phyloP scores from a whole-genome alignment of 2,329 filamentous ascomycete species.

The Colletotrichum echinochloae region DNA sequence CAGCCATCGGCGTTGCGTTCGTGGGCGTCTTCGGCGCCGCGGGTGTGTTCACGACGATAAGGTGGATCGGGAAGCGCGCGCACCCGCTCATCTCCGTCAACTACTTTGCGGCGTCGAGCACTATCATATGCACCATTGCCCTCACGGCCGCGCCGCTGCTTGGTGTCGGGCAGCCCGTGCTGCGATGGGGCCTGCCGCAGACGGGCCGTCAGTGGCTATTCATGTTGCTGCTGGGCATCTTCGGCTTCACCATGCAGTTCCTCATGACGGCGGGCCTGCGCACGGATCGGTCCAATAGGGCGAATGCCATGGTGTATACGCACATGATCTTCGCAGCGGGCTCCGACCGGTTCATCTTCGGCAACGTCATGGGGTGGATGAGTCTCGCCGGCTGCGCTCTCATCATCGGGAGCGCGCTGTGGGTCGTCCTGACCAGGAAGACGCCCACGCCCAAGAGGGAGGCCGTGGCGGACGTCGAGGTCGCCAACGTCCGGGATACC shows the following conservation, averaged over 20 bases:
- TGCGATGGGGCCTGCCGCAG: conserved; percentile 58
- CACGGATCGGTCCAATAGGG: conserved; percentile 73
- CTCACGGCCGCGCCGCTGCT: conserved; percentile 65
- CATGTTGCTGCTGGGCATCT: conserved; percentile 74
- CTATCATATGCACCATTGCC: conserved; percentile 72
- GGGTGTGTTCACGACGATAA: conserved; percentile 79
- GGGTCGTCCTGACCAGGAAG: conserved; percentile 61
- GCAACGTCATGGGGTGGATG: conserved; percentile 60
- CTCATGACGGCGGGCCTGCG: conserved; percentile 82
- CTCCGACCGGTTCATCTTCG: conserved; percentile 66
- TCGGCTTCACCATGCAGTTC: conserved; percentile 88
- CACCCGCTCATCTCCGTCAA: conserved; percentile 89
- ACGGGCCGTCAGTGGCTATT: conserved; percentile 71
- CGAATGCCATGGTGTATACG: conserved; percentile 69
- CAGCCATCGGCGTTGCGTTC: conserved; percentile 78
- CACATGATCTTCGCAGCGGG: conserved; percentile 67
- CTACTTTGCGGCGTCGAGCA: conserved; percentile 81
- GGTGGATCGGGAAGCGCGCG: conserved; percentile 82
- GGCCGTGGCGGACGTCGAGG: conserved; percentile 51
- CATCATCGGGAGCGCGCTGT: conserved; percentile 66
- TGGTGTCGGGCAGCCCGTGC: conserved; percentile 58
- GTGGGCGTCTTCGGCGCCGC: conserved; percentile 83
- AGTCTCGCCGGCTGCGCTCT: conserved; percentile 64
- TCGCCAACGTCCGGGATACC: conserved; percentile 45
- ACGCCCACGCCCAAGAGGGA: conserved; percentile 45